Evolutionary conservation across 306 rosid genomes (phyloP).

Genomic region (Macrotyloma uniflorum): DNA sequence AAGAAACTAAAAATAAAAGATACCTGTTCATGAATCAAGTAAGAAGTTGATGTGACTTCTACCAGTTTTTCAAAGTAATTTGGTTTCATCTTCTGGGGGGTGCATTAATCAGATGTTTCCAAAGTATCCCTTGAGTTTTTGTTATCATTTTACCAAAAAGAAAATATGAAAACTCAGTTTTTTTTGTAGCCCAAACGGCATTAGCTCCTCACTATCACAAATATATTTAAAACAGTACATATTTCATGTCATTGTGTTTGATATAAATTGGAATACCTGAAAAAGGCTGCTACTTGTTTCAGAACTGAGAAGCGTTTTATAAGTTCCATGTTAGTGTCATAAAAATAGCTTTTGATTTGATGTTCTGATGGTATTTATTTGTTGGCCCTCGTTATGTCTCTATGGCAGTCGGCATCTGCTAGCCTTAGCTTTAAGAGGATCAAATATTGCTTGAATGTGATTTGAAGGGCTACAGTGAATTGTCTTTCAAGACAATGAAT

Average conservation of each 20-base stretch:
- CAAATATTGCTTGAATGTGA: background rate
- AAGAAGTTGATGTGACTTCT: background rate
- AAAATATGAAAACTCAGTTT: too few species aligned
- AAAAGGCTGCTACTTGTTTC: background rate
- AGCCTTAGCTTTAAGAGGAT: background rate
- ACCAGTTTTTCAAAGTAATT: background rate
- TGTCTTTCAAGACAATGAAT: background rate
- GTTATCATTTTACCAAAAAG: background rate
- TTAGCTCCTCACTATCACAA: background rate
- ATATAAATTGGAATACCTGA: slow-evolving; percentile 4
- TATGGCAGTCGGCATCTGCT: background rate
- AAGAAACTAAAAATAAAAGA: too few species aligned
- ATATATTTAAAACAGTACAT: background rate
- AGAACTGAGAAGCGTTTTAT: background rate
- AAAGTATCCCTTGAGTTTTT: background rate
- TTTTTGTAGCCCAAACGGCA: background rate
- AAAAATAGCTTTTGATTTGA: background rate
- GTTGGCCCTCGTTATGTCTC: slow-evolving; percentile 1
- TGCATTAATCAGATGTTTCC: background rate
- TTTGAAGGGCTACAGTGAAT: background rate
- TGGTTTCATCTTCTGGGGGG: background rate
- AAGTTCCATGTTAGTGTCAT: background rate
- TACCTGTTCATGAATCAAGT: too few species aligned
- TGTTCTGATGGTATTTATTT: background rate
- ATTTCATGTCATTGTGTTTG: background rate